Evolutionary conservation across 1,284 basidiomycete genomes (phyloP), one percentile per base, ranked within the genome.

Genomic region (Trametes sp.): DNA sequence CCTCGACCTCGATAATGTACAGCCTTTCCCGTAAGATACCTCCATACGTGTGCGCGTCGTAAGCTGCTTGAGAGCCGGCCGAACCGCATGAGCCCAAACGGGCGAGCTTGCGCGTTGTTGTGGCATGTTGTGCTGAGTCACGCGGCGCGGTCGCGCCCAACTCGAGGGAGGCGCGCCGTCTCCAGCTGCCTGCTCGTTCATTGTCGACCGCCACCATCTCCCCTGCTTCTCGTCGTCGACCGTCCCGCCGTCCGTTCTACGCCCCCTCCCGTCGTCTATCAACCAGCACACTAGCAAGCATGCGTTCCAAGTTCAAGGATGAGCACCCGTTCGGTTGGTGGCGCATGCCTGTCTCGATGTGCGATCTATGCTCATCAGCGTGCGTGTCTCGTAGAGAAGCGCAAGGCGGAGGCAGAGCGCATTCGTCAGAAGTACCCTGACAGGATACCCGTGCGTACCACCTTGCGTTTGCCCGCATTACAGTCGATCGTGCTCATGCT

Each of bases 301-400:
- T 98, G 91, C 89, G 96, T 77, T 97, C 96, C 77, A 98, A 98
- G 84, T 99, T 99, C 87, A 99, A 99, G 89, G 97, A 98, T 80
- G 98, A 99, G 83, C 98, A 99, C 80, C 94, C 96, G 62, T 99
- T 98, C 76, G 96, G 96, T 98, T 72, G 67, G 89, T 83, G 38
- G 58, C 70, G 64, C 64, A 67, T 48, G 23, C 63, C 55, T 56
- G 62, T 65, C 29, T 59, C 59, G 61, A 57, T 62, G 56, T 58
- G 59, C 64, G 64, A 73, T 75, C 70, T 69, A 46, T 55, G 59
- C 68, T 71, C 65, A 71, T 72, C 61, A 61, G 69, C 60, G 62
- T 62, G 67, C 64, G 49, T 65, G 66, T 62, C 62, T 57, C 69
- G 28, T 77, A 97, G 96, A 98, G 88, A 98, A 98, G 83, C 94